Conservation (phyloP, 2,329 filamentous ascomycete genomes). For the Chalara sp. region DNA sequence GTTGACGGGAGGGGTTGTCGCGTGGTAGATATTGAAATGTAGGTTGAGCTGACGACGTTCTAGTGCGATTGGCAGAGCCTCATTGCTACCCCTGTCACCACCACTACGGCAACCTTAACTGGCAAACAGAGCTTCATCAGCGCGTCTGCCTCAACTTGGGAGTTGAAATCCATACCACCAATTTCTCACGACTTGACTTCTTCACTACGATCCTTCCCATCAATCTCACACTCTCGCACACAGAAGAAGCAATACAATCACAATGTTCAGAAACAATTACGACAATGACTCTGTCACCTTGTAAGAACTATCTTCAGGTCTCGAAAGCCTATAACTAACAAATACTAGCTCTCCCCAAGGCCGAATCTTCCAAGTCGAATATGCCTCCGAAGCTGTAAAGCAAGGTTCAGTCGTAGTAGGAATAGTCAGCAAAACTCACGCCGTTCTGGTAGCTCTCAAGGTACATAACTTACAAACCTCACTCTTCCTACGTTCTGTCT, state of each 20-base stretch:
- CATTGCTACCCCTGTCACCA: too few relatives aligned
- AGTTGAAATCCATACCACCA: neutral
- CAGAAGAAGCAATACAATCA: conserved; percentile 30
- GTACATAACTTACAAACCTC: conserved; percentile 36
- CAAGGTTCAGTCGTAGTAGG: conserved; percentile 97
- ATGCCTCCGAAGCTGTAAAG: conserved; percentile 97
- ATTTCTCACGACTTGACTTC: neutral
- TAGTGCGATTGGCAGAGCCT: too few relatives aligned
- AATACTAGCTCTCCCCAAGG: conserved; percentile 86
- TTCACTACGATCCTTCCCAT: conserved; percentile 5
- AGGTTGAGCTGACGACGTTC: too few relatives aligned
- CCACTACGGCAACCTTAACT: conserved; percentile 15
- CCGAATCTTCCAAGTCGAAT: conserved; percentile 99
- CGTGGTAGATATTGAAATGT: too few relatives aligned
- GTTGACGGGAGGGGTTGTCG: too few relatives aligned
- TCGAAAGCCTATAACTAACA: conserved; percentile 16
- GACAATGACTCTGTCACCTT: conserved; percentile 99
- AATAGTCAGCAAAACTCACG: conserved; percentile 95
- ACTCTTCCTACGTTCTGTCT: neutral
- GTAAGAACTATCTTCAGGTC: conserved; percentile 46
- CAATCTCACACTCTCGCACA: conserved; percentile 2
- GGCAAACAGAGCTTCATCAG: conserved; percentile 24
- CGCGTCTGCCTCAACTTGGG: conserved; percentile 21
- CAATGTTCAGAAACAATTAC: conserved; percentile 99
- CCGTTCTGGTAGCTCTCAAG: conserved; percentile 94